Percentiles rank a stretch among this genome's conserved stretches.
These are phyloP conservation scores for Heterobasidion parviporum DNA, from an alignment of 1,284 basidiomycete genomes.

Conservation along the genomic window DNA sequence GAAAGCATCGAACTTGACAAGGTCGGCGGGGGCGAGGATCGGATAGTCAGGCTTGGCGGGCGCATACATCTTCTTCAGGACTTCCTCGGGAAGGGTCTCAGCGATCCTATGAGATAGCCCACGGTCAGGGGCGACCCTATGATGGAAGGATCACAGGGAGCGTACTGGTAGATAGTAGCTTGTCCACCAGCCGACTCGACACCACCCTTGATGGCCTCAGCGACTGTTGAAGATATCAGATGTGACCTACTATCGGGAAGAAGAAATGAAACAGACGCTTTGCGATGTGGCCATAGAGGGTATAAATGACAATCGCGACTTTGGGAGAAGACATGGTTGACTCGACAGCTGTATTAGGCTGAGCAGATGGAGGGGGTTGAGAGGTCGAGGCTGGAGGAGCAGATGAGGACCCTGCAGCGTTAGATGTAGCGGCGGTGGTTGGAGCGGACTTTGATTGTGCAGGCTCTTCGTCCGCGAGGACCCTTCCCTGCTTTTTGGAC, in stretches of 20 bases:
- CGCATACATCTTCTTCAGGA: slow-evolving; percentile 74
- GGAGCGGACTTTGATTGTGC: background rate
- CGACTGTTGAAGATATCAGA: slow-evolving; percentile 41
- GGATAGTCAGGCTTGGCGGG: slow-evolving; percentile 69
- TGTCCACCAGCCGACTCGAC: slow-evolving; percentile 64
- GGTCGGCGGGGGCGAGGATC: slow-evolving; percentile 55
- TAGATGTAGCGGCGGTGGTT: background rate
- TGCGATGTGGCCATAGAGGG: slow-evolving; percentile 76
- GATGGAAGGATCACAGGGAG: slow-evolving; percentile 8
- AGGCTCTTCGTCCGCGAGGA: background rate
- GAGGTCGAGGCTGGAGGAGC: background rate
- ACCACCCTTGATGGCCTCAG: slow-evolving; percentile 72
- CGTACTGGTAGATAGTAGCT: slow-evolving; percentile 69
- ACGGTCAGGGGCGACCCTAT: background rate
- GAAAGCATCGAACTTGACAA: slow-evolving; percentile 63
- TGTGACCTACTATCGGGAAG: background rate
- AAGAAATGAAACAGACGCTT: slow-evolving; percentile 39
- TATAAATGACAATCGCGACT: slow-evolving; percentile 78
- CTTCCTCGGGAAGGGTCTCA: slow-evolving; percentile 79
- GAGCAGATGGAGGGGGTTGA: background rate
- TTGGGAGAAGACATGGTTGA: slow-evolving; percentile 35
- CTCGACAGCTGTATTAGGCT: background rate
- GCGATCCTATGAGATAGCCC: slow-evolving; percentile 41
- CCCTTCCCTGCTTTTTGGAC: background rate
- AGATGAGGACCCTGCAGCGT: background rate